Evolutionary conservation across 164 flowering plant genomes (phyloP).

Genomic region (Aristolochia californica): DNA sequence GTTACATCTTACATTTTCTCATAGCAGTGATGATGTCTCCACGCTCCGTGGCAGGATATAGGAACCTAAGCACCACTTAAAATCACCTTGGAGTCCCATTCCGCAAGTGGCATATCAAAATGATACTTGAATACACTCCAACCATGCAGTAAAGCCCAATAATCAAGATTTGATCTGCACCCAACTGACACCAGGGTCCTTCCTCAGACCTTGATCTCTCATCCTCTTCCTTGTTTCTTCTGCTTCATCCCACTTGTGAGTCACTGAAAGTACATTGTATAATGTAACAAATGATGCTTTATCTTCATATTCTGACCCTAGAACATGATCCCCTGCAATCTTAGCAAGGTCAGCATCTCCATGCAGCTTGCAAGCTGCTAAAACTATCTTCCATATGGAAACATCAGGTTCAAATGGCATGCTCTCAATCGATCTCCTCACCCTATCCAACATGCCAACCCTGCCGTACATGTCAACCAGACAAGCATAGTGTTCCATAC

Average conservation of each 20-base stretch:
- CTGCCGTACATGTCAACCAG: conserved; percentile 25
- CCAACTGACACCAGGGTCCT: conserved; percentile 22
- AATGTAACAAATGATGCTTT: conserved; percentile 8
- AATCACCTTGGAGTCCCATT: too few species aligned
- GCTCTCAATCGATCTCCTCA: conserved; percentile 18
- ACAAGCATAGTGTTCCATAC: conserved; percentile 27
- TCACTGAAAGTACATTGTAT: conserved; percentile 18
- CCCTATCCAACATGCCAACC: conserved; percentile 21
- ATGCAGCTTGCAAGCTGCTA: conserved; percentile 25
- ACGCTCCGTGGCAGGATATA: too few species aligned
- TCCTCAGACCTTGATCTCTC: conserved; percentile 9
- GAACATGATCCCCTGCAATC: conserved; percentile 8
- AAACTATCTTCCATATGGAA: conserved; percentile 14
- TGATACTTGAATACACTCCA: too few species aligned
- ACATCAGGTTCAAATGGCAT: conserved; percentile 22
- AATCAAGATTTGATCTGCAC: conserved; percentile 8
- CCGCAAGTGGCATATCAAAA: too few species aligned
- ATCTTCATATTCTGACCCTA: conserved; percentile 8
- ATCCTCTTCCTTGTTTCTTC: conserved; percentile 17
- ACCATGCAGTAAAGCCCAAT: background rate
- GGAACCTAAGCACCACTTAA: too few species aligned
- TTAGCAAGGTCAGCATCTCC: conserved; percentile 13
- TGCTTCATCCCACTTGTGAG: conserved; percentile 20
- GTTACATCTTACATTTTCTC: too few species aligned
- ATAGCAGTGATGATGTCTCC: too few species aligned